Base-by-base conservation (phyloP, 768 basidiomycete species). In the Suillus subalutaceus region DNA sequence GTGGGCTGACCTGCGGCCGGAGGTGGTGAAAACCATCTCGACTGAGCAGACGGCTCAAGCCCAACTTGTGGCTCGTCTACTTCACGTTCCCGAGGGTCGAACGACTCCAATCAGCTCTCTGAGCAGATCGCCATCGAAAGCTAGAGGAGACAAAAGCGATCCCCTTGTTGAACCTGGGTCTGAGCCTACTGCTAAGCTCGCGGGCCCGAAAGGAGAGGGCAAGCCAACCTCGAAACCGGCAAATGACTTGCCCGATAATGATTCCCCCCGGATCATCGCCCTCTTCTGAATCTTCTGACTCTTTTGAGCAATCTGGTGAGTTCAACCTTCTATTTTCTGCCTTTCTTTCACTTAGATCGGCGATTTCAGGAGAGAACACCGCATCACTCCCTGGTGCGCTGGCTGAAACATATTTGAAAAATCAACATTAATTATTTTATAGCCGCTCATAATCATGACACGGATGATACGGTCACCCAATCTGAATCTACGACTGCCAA, bases 1-100 rank as follows among this genome's bases (percentile, higher is more conserved):
- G 91, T 95, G 92, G 90, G 93, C 93, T 13, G 93, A 94, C 73
- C 79, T 90, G 65, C 83, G 89, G 52, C 89, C 91, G 1, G 87
- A 91, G 62, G 80, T 78, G 32, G 84, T 80, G 30, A 82, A 79
- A 70, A 79, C 77, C n/a, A 78, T 85, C 40, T 79, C 82, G 20
- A 73, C 72, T 1, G 85, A 82, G 46, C 84, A 85, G 73, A 79
- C 76, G 2, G 82, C 73, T 2, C 85, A 86, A 67, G 84, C 84
- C 8, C 81, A 83, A 67, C 76, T 74, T 57, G 79, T 85, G 18
- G 84, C 85, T 26, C 79, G 81, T 32, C 79, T 80, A 30, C 71
- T 85, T 61, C 83, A 85, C 66, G 82, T 85, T 20, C 84, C 84
- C 0, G 82, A 84, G 62, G 83, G 83, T 26, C 76, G 84, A 43